Evolutionary conservation across 257 asterid genomes (phyloP), one percentile per base, ranked within the genome.

Genomic region (Ballota nigra): DNA sequence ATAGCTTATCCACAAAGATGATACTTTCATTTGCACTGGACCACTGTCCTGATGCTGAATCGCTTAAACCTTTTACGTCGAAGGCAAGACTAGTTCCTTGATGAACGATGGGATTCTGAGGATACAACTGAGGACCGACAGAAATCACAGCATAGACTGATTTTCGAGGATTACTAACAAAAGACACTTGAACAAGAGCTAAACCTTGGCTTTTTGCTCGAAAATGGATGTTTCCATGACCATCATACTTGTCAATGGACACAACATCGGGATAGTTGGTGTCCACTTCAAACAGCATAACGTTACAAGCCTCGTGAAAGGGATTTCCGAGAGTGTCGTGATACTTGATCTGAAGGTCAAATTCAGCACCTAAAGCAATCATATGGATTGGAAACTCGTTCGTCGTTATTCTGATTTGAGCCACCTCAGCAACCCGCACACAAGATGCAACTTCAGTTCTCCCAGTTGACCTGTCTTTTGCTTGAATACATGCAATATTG

Each of bases 361-460:
- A 75, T 63, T 87, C 91, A 58, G 84, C 74, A 57, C 89, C 98
- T 61, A 88, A 71, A 78, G 97, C 82, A 57, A 93, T 78, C 18
- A 53, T 72, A 60, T 83, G 88, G 73, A 88, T 78, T 18, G 84
- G 82, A 79, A 86, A 77, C 74, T 83, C 84, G 11, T 81, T 79
- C 22, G 83, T 72, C 60, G 62, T 47, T 47, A 87, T 81, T 79
- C 94, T 86, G 80, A 91, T 79, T 66, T 90, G 98, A 63, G 89
- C 85, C 82, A 87, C 90, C 80, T 88, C 96, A 33, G 94, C 86
- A 78, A 89, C 96, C 83, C 77, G 89, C 66, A 93, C 87, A 75
- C 98, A 93, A 49, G 91, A 81, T 24, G 93, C 98, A 70, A 93
- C 83, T 83, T 93, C 98, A 61, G 82, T 77, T 79, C 97, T 89